These are phyloP conservation scores for Thalassiosira profunda DNA, from an alignment of 108 stramenopile genomes.

Conservation along the genomic window DNA sequence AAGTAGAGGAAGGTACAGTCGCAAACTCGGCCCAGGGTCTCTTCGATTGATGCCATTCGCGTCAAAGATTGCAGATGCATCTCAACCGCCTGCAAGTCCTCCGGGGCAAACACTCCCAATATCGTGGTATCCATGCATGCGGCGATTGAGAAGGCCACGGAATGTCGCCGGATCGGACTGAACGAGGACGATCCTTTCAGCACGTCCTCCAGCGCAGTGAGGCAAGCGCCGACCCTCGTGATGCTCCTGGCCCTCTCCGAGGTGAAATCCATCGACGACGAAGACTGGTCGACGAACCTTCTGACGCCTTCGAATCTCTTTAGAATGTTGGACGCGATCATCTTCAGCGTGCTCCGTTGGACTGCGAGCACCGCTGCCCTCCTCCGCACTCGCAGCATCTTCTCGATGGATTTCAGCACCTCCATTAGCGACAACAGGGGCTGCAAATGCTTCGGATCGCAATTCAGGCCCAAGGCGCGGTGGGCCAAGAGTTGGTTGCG, in stretches of 20 bases:
- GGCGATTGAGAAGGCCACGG: conserved; percentile 31
- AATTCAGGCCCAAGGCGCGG: conserved; percentile 29
- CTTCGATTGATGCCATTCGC: conserved; percentile 34
- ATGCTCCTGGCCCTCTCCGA: conserved; percentile 23
- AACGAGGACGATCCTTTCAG: conserved; percentile 45
- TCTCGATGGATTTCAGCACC: conserved; percentile 52
- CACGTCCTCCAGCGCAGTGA: conserved; percentile 47
- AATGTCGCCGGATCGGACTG: conserved; percentile 40
- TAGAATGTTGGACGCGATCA: conserved; percentile 47
- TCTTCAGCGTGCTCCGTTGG: conserved; percentile 43
- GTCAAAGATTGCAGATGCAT: conserved; percentile 28
- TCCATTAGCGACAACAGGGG: conserved; percentile 34
- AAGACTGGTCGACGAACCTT: conserved; percentile 36
- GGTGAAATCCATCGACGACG: conserved; percentile 22
- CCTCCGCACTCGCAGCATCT: conserved; percentile 44
- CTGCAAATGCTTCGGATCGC: conserved; percentile 15
- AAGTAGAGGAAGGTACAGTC: conserved; percentile 55
- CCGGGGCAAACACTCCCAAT: conserved; percentile 17
- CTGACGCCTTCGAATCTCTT: conserved; percentile 35
- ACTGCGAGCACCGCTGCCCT: conserved; percentile 39
- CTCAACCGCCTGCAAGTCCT: conserved; percentile 29
- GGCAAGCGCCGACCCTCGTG: conserved; percentile 37
- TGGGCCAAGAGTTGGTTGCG: conserved; percentile 46
- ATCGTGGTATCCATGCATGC: conserved; percentile 40
- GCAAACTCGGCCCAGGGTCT: conserved; percentile 25